Base-by-base conservation (phyloP, 2,329 filamentous ascomycete genomes). In the Tothia fuscella region DNA sequence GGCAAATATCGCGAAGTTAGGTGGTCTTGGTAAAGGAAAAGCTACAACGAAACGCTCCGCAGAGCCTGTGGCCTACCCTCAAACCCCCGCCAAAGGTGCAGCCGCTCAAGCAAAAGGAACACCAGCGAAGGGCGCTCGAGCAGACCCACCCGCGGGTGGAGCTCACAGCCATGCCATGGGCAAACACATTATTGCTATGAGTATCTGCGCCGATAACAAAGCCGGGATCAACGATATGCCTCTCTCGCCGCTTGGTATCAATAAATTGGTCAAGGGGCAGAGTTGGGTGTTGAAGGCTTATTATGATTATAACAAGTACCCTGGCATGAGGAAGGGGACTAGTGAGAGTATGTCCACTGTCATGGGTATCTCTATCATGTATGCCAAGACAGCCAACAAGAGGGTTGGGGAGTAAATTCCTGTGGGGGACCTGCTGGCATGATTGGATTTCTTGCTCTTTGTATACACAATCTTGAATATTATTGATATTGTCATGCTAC, bases 341-440 rank as follows among this genome's bases (percentile, higher is more conserved):
- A 25, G 16, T 6, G n/a, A 33, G 10, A 14, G 9, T n/a, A 24
- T 16, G 5, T 29, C 20, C 14, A 26, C 28, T 14, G 31, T 44
- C n/a, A 44, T 44, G 42, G 42, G 42, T 30, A 44, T 44, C 12
- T 30, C 42, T 5, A 41, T 44, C 12, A 41, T 44, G 42, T 44
- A 38, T 40, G 41, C 38, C 25, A 40, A 40, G 10, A 40, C 38
- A 3, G 28, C 25, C 16, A 40, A 19, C 12, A 40, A 40, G 38
- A 24, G 38, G 29, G 38, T 40, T n/a, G n/a, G n/a, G n/a, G n/a
- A n/a, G n/a, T n/a, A n/a, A n/a, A n/a, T n/a, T n/a, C n/a, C n/a
- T n/a, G n/a, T n/a, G n/a, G n/a, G n/a, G n/a, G n/a, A n/a, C n/a
- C n/a, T n/a, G n/a, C n/a, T n/a, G n/a, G n/a, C n/a, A n/a, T n/a